Conservation (phyloP, 1,284 basidiomycete species). For the Termitomyces sp. region DNA sequence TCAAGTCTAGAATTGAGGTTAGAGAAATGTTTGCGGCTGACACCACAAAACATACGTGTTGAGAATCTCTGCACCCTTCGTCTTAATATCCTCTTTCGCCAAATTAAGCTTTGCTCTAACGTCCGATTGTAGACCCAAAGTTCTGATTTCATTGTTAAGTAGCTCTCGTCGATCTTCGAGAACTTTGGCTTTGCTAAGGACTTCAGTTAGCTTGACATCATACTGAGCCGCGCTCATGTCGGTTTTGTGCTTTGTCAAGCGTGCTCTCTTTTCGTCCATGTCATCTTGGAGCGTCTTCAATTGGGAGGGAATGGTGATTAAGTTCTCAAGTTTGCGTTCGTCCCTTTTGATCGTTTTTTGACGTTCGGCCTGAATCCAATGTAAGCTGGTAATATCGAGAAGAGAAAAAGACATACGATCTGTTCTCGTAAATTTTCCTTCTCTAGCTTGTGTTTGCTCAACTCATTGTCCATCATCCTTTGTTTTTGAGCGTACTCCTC, state of each 20-base stretch:
- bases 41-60: slow-evolving; percentile 43
- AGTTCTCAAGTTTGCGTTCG: slow-evolving; percentile 53
- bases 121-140: slow-evolving; percentile 79
- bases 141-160: slow-evolving; percentile 69
- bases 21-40: slow-evolving; percentile 1
- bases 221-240: slow-evolving; percentile 62
- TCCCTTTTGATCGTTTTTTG: slow-evolving; percentile 46
- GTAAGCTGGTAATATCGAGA: slow-evolving; percentile 4
- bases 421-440: slow-evolving; percentile 51
- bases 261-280: slow-evolving; percentile 61
- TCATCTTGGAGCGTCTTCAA: slow-evolving; percentile 57
- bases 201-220: slow-evolving; percentile 66
- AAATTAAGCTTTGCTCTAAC: slow-evolving; percentile 77
- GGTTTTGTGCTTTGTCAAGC: slow-evolving; percentile 51
- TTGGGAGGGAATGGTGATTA: slow-evolving; percentile 52
- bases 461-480: slow-evolving; percentile 46
- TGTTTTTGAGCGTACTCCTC: slow-evolving; percentile 58
- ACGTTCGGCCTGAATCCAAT: slow-evolving; percentile 37
- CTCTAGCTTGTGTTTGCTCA: slow-evolving; percentile 48
- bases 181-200: slow-evolving; percentile 45
- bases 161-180: slow-evolving; percentile 73
- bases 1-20: slow-evolving; percentile 46
- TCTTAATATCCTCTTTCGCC: slow-evolving; percentile 65
- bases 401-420: slow-evolving; percentile 42
- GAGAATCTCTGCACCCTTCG: slow-evolving; percentile 60